Evolutionary conservation across 2,329 filamentous ascomycete genomes (phyloP).

Genomic region (Curvularia sp.): DNA sequence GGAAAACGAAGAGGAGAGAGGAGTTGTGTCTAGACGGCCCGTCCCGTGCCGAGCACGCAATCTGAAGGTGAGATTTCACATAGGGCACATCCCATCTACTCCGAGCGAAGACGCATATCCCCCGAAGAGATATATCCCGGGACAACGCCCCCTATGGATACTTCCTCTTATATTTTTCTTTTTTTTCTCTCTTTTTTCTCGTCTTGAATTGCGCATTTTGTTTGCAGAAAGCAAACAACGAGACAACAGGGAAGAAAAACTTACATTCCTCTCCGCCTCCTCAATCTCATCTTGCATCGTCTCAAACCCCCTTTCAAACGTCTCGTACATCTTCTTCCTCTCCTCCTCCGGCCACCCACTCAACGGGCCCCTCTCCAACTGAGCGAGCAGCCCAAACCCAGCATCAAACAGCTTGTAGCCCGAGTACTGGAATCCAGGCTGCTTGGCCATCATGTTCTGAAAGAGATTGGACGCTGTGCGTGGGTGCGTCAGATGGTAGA

Average conservation of each 20-base stretch:
- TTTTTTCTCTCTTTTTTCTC: not conserved
- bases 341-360: constrained; percentile 20
- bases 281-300: constrained; percentile 25
- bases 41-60: constrained; percentile 13
- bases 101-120: not conserved
- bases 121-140: not conserved
- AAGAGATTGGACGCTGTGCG: constrained; percentile 30
- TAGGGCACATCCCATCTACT: not conserved
- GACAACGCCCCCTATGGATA: not conserved
- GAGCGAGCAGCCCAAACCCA: constrained; percentile 7
- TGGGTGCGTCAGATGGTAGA: constrained; percentile 28
- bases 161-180: not conserved
- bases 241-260: not conserved
- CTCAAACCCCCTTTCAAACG: constrained; percentile 15
- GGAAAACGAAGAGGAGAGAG: not conserved
- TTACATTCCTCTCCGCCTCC: constrained; percentile 23
- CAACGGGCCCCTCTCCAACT: constrained; percentile 17
- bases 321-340: constrained; percentile 10
- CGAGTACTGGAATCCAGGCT: constrained; percentile 22
- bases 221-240: too few relatives aligned
- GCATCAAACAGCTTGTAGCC: constrained; percentile 26
- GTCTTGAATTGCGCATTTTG: not conserved
- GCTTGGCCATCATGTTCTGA: constrained; percentile 30
- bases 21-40: not conserved
- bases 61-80: not conserved